Base-by-base conservation (phyloP, 768 basidiomycete genomes). In the Tricholoma bakamatsutake region DNA sequence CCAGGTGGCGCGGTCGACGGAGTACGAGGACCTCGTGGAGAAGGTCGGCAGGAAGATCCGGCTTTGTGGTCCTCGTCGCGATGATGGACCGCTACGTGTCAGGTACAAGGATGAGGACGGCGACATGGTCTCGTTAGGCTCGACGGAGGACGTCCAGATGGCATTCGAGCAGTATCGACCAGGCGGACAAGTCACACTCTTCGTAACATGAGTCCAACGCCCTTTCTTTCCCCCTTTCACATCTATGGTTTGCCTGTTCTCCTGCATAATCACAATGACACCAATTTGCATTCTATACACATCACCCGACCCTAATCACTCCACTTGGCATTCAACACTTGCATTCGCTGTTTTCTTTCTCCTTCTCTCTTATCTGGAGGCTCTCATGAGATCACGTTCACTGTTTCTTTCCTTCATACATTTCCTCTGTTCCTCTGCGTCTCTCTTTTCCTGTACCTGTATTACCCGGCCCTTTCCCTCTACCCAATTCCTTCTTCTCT, bases 51-150 rank as follows among this genome's bases (percentile, higher is more conserved):
- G 85, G 73, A 98, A 98, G 81, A 95, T 98, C 62, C 81, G 92
- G 30, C 77, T 95, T 27, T 96, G 93, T 67, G 92, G 92, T 17
- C 90, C 89, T 2, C 78, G 85, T 60, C 74, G 87, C 34, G 87
- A 88, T 50, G 86, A 90, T 66, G 80, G 84, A n/a, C 87, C 90
- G 0, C 68, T 96, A 63, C 81, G 89, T 31, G 87, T 94, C 60
- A 93, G 88, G 69, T 96, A 95, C 70, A 83, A 77, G 69, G 93
- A 96, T 69, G 93, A 96, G 66, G 93, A 96, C 63, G 93, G 93
- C 21, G 93, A 96, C 66, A 76, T 93, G 79, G 83, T 96, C 46
- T 88, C 84, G 30, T 79, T 96, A 58, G 88, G 87, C 13, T 92
- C 90, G 45, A 93, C 92, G 34, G 93, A 96, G 68, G 93, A 96